Percentiles rank a stretch among this genome's conserved stretches.
Conservation (phyloP, 768 basidiomycete genomes). For the Tricholoma bakamatsutake region DNA sequence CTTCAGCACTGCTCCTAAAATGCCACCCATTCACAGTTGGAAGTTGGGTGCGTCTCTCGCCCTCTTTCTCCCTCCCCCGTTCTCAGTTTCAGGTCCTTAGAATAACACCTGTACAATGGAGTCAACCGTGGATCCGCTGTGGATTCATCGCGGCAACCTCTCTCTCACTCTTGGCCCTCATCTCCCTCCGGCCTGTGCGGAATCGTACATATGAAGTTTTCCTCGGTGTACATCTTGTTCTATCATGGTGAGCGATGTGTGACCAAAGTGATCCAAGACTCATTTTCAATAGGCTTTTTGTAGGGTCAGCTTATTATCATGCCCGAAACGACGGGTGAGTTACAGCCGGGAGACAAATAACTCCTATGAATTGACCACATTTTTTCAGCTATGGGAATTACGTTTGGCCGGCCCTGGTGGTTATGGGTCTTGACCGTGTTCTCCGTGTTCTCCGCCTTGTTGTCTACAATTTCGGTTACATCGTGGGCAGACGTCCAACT, state of each 20-base stretch:
- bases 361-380: background rate
- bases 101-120: background rate
- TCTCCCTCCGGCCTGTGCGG: slow-evolving; percentile 47
- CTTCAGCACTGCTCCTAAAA: slow-evolving; percentile 22
- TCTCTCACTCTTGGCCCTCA: slow-evolving; percentile 36
- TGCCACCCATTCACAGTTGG: background rate
- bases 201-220: slow-evolving; percentile 46
- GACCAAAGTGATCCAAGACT: background rate
- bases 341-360: background rate
- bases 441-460: slow-evolving; percentile 41
- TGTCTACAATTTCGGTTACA: slow-evolving; percentile 37
- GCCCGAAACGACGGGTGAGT: slow-evolving; percentile 24
- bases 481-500: slow-evolving; percentile 20
- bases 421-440: slow-evolving; percentile 53
- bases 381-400: slow-evolving; percentile 24
- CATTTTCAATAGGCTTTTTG: slow-evolving; percentile 23
- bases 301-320: slow-evolving; percentile 39
- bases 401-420: slow-evolving; percentile 44
- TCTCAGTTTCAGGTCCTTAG: slow-evolving; percentile 23
- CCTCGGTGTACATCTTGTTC: slow-evolving; percentile 39
- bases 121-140: slow-evolving; percentile 26
- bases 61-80: slow-evolving; percentile 17
- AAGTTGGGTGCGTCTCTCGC: background rate
- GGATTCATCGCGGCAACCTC: slow-evolving; percentile 32
- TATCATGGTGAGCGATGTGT: slow-evolving; percentile 27